Percentiles rank a stretch among this genome's conserved stretches.
These are phyloP conservation scores for Eutrema heterophyllum DNA, from an alignment of 345 rosid genomes.

Conservation along the genomic window DNA sequence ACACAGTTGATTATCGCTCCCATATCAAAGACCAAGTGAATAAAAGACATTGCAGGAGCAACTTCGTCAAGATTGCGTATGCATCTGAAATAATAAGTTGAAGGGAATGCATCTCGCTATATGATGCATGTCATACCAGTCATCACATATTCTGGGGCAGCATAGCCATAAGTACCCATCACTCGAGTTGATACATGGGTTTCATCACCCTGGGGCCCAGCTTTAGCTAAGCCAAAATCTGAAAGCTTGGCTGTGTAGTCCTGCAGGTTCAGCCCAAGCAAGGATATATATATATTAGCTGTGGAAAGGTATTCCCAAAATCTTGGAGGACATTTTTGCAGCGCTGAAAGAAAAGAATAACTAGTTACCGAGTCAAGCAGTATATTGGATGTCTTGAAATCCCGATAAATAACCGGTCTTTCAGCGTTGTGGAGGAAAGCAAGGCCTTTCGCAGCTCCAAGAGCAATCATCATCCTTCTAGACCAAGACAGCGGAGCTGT, in stretches of 20 bases:
- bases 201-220: slow-evolving; percentile 98
- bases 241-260: slow-evolving; percentile 95
- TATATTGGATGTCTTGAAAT: slow-evolving; percentile 96
- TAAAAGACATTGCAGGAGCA: background rate
- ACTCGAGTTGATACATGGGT: slow-evolving; percentile 95
- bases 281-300: slow-evolving; percentile 1
- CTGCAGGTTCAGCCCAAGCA: slow-evolving; percentile 41
- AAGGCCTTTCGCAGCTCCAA: slow-evolving; percentile 98
- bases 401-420: slow-evolving; percentile 90
- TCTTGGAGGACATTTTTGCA: background rate
- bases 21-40: background rate
- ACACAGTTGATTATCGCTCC: background rate
- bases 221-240: slow-evolving; percentile 98
- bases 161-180: slow-evolving; percentile 98
- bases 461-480: slow-evolving; percentile 94
- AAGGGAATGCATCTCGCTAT: background rate
- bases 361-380: slow-evolving; percentile 80
- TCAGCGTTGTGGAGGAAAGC: slow-evolving; percentile 97
- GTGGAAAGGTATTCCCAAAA: background rate
- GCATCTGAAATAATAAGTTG: background rate
- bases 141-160: slow-evolving; percentile 97
- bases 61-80: background rate
- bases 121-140: slow-evolving; percentile 56
- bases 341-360: background rate
- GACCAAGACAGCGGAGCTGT: slow-evolving; percentile 80